Conservation (phyloP, 148 eudicot species). For the Rhododendron ferrugineum region DNA sequence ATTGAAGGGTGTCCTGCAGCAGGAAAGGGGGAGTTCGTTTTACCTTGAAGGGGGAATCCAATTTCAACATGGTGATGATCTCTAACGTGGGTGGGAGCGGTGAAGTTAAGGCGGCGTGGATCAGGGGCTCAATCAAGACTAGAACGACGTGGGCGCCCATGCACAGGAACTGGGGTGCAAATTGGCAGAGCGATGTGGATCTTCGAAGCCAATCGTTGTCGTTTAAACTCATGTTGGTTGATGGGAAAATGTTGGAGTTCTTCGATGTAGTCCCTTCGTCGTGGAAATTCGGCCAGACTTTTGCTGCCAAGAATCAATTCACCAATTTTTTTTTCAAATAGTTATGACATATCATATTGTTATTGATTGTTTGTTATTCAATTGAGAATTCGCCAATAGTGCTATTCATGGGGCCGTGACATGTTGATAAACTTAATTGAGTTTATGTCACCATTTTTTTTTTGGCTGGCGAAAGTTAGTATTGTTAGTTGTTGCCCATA, state of each 20-base stretch:
- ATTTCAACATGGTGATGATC: constrained; percentile 77
- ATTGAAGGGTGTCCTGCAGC: constrained; percentile 52
- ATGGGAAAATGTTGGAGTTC: constrained; percentile 39
- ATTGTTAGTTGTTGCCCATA: no score
- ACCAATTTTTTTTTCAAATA: neutral
- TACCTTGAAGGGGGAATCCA: constrained; percentile 69
- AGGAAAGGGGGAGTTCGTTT: constrained; percentile 75
- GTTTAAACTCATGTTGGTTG: constrained; percentile 46
- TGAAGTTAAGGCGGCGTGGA: constrained; percentile 48
- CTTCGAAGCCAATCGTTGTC: constrained; percentile 51
- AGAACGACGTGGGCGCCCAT: constrained; percentile 46
- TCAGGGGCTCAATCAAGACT: constrained; percentile 31
- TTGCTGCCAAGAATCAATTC: constrained; percentile 43
- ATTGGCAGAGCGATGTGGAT: constrained; percentile 58
- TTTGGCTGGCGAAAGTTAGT: no score
- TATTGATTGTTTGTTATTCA: no score
- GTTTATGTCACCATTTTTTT: no score
- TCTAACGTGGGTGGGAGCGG: constrained; percentile 62
- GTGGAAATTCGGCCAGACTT: constrained; percentile 75
- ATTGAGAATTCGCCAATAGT: no score
- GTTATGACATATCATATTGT: neutral
- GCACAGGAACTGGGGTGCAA: constrained; percentile 72
- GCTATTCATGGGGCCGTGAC: no score
- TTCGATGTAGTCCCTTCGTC: constrained; percentile 58
- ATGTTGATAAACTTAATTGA: no score